Conservation (phyloP, 169 alveolate genomes). For the Babesia bigemina region DNA sequence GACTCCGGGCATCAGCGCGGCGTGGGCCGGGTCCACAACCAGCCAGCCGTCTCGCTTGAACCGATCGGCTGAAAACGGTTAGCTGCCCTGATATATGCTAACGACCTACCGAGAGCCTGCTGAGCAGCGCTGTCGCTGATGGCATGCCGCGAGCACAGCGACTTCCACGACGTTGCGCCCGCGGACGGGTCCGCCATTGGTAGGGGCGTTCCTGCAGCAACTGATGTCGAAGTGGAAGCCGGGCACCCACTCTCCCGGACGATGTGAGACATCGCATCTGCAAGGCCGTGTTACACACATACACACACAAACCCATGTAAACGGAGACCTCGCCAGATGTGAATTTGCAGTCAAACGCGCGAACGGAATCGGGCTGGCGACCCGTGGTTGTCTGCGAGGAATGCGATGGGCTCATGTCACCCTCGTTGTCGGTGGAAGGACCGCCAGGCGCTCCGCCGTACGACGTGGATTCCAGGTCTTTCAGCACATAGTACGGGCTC, state of each 20-base stretch:
- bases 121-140: conserved; percentile 7
- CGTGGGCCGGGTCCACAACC: not conserved
- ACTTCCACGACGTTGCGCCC: conserved; percentile 18
- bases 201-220: not conserved
- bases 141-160: conserved; percentile 27
- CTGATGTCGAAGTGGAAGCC: not conserved
- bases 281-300: not conserved
- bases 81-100: not conserved
- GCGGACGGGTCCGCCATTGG: not conserved
- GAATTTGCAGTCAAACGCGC: not conserved
- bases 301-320: conserved; percentile 17
- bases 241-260: conserved; percentile 9
- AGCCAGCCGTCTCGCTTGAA: conserved; percentile 42
- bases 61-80: conserved; percentile 25
- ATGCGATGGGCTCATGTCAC: not conserved
- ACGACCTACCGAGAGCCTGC: conserved; percentile 25
- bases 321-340: conserved; percentile 7
- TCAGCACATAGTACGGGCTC: conserved; percentile 38
- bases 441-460: not conserved
- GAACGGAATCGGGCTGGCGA: not conserved
- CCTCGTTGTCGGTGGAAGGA: not conserved
- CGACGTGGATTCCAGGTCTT: conserved; percentile 40
- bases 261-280: conserved; percentile 33
- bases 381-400: not conserved
- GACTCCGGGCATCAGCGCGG: conserved; percentile 35